Base-by-base conservation (phyloP, 2,329 filamentous ascomycete genomes). In the Venturia aucupariae region DNA sequence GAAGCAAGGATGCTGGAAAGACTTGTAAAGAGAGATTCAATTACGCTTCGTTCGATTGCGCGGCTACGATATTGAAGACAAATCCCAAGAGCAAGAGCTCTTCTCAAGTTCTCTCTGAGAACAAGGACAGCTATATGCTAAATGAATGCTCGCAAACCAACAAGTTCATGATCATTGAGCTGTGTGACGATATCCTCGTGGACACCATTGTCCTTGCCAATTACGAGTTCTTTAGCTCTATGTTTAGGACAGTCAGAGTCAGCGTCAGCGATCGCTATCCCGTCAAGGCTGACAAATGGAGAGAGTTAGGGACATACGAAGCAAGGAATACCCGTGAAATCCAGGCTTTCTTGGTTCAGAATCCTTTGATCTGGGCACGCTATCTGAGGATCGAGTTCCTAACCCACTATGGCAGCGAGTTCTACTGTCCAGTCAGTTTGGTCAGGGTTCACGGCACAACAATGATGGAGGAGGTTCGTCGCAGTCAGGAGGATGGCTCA, bases 21-120 rank as follows among this genome's bases (percentile, higher is more conserved):
- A 99, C 94, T 0, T 97, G 93, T 82, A 97, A 97, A 76, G 94
- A 97, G 76, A 84, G 94, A 55, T 97, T 96, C 76, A 97, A 96
- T 64, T 99, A 96, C 76, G 92, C 94, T 7, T 97, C 93, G 0
- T 97, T 97, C 72, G 94, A 99, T 74, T 96, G 92, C 66, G 94
- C 94, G 13, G 94, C 94, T 15, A 97, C 91, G 0, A 86, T 97
- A 35, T 81, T 96, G 67, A 97, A 97, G 78, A 90, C 90, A 2
- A 96, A 95, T 71, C 81, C 84, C 3, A 88, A 92, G 67, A 89
- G 90, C 64, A 95, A 94, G 74, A 95, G 94, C 67, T 83, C 92
- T 19, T 95, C 92, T 66, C 88, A 92, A 17, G 88, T 99, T 17
- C 78, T 99, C 51, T 87, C 96, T 51, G 94, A 99, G 79, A 97